Conservation (phyloP, 2,329 filamentous ascomycete genomes). For the Fusarium succisae region DNA sequence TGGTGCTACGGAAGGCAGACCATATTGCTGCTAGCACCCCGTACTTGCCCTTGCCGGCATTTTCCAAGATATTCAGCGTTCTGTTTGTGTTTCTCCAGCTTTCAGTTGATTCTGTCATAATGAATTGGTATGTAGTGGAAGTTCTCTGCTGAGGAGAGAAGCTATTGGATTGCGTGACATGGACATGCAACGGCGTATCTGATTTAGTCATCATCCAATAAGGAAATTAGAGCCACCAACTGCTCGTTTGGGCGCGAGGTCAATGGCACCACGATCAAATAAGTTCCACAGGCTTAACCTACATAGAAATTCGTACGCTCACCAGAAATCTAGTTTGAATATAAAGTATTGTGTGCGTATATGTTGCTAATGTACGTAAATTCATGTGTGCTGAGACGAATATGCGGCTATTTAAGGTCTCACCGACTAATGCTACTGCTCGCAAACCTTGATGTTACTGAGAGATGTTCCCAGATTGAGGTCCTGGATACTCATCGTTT, state of each 20-base stretch:
- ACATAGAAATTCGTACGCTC: rapidly evolving
- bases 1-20: background rate
- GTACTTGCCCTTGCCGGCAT: slow-evolving; percentile 5
- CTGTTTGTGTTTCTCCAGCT: background rate
- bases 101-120: background rate
- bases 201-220: background rate
- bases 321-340: background rate
- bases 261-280: background rate
- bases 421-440: no score
- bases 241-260: background rate
- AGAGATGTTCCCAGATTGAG: background rate
- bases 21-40: slow-evolving; percentile 25
- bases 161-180: background rate
- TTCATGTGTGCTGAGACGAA: no score
- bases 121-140: background rate
- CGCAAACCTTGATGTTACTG: background rate
- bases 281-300: background rate
- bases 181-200: no score
- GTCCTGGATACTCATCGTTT: background rate
- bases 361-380: background rate
- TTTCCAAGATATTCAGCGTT: slow-evolving; percentile 1
- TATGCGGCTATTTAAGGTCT: no score
- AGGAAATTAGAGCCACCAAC: background rate
- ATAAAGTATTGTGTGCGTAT: background rate
- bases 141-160: background rate